phyloP scores from a whole-genome alignment of 805 yeast species.

The Hanseniaspora nectarophila region DNA sequence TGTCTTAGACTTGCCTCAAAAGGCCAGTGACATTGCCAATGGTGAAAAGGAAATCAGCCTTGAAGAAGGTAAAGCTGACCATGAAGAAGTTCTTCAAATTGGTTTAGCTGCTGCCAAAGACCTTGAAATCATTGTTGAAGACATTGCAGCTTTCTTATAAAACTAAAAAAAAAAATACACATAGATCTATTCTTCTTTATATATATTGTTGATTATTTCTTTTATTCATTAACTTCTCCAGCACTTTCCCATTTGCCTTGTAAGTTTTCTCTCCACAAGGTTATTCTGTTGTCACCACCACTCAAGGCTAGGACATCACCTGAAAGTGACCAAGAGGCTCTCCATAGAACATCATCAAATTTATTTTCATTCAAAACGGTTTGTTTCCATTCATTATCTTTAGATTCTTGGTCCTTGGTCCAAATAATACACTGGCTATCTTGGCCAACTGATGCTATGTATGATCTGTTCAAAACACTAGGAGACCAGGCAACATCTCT shows the following conservation, averaged over 20 bases:
- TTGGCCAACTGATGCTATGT: slow-evolving; percentile 93
- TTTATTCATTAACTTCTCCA: slow-evolving; percentile 82
- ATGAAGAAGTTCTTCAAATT: slow-evolving; percentile 78
- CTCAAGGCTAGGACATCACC: slow-evolving; percentile 92
- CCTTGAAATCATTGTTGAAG: slow-evolving; percentile 57
- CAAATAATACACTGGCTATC: slow-evolving; percentile 90
- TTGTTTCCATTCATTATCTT: slow-evolving; percentile 66
- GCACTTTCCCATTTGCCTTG: slow-evolving; percentile 94
- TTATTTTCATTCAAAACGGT: slow-evolving; percentile 60
- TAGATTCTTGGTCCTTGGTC: slow-evolving; percentile 56
- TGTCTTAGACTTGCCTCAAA: slow-evolving; percentile 53
- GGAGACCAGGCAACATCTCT: slow-evolving; percentile 99
- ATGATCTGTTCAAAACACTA: slow-evolving; percentile 69
- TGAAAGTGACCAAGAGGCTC: slow-evolving; percentile 92
- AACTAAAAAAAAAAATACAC: background rate
- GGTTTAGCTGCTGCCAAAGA: slow-evolving; percentile 74
- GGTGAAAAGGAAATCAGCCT: slow-evolving; percentile 42
- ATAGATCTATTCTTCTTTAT: background rate
- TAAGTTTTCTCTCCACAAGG: slow-evolving; percentile 90
- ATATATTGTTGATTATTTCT: background rate
- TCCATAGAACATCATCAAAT: slow-evolving; percentile 96
- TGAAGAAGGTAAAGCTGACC: slow-evolving; percentile 73
- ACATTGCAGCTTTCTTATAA: slow-evolving; percentile 38
- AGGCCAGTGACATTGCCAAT: slow-evolving; percentile 35
- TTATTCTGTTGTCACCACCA: slow-evolving; percentile 92